A percentile compares a stretch with the other conserved stretches of the same genome.
These are phyloP conservation scores for Fraxinus greggii DNA, from an alignment of 305 asterid genomes.

Conservation along the genomic window DNA sequence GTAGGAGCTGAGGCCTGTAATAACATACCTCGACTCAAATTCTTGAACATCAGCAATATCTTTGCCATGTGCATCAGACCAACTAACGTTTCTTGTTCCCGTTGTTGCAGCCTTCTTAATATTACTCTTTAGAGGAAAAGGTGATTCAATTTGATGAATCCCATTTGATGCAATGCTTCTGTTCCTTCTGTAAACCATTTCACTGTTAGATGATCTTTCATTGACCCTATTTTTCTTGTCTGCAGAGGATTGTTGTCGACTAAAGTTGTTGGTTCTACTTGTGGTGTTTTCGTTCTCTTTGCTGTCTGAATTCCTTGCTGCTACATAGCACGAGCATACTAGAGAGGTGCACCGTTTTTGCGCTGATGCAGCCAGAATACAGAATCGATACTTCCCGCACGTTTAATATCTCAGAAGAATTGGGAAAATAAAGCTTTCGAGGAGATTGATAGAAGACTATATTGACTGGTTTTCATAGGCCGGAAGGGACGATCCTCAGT, in stretches of 20 bases:
- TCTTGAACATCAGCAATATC: conserved; percentile 69
- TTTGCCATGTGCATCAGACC: conserved; percentile 68
- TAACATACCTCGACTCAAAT: conserved; percentile 60
- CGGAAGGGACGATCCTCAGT: neutral
- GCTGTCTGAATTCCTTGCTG: conserved; percentile 51
- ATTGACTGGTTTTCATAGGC: neutral
- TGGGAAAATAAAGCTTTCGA: neutral
- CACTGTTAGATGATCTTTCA: conserved; percentile 14
- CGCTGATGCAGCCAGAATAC: conserved; percentile 46
- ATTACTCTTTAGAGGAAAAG: conserved; percentile 55
- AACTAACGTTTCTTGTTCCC: conserved; percentile 57
- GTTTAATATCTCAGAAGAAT: neutral
- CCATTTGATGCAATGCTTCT: conserved; percentile 16
- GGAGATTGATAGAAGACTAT: neutral
- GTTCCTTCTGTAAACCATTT: conserved; percentile 4
- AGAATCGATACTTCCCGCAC: neutral
- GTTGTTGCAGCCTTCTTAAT: conserved; percentile 45
- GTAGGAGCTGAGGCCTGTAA: neutral
- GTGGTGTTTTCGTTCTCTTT: conserved; percentile 32
- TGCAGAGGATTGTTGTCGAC: neutral
- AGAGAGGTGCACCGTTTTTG: conserved; percentile 51
- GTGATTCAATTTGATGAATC: conserved; percentile 13
- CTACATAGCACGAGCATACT: conserved; percentile 62
- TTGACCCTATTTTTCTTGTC: conserved; percentile 15
- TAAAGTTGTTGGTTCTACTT: neutral